Evolutionary conservation across 1,284 basidiomycete species (phyloP), one percentile per base, ranked within the genome.

Genomic region (Phellopilus nigrolimitatus): DNA sequence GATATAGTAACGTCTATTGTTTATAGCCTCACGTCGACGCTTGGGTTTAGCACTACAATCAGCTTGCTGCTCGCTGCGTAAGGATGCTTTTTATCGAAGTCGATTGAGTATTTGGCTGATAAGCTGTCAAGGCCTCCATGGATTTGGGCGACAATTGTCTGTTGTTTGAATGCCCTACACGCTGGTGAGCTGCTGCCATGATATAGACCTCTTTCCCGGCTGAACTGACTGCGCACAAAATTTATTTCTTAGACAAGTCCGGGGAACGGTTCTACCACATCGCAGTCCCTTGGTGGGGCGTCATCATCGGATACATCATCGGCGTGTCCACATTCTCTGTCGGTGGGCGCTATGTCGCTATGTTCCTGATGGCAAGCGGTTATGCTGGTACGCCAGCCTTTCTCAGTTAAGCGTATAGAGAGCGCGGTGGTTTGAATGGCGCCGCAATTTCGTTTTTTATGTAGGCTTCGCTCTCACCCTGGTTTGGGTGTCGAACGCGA

Each of bases 281-380:
- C 25, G 66, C 75, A 7, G 68, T 60, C 2, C 77, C 74, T 66
- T 80, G 75, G 76, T 82, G 78, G 79, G 72, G 67, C n/a, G 73
- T 75, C 45, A 76, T 84, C 8, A 30, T 82, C 7, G 84, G 78
- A 0, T 86, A 78, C 59, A 78, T 84, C 52, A 80, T 86, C 52
- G 74, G 74, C 2, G 63, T 83, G 12, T 70, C 71, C 3, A 84
- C 83, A 0, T 73, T 74, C 65, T 70, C 68, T 3, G 71, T 72
- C 3, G 75, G 69, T 0, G 80, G 71, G 3, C 74, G 84, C 46
- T 87, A 87, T 57, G 68, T 86, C 33, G 72, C 78, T 0, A 68
- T 86, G 62, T 87, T 86, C 68, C 66, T 84, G 15, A 81, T 84
- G 80, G 74, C 81, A n/a, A n/a, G n/a, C n/a, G n/a, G n/a, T n/a